Percentiles rank a stretch among this genome's conserved stretches.
Conservation (phyloP, 805 yeast genomes). For the Wickerhamiella parazyma region DNA sequence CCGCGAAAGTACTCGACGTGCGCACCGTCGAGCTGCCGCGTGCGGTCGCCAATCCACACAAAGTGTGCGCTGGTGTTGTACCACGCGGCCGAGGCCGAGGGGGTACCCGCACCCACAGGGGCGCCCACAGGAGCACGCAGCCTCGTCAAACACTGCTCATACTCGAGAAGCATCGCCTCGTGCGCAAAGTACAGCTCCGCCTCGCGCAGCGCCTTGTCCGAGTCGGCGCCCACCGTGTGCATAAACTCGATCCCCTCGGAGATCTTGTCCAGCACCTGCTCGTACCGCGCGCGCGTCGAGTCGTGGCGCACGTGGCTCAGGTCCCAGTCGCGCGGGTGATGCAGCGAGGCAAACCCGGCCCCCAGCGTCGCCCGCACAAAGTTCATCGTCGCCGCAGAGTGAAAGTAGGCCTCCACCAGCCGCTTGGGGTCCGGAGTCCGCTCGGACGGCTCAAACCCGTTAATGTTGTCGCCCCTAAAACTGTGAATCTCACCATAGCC, state of each 20-base stretch:
- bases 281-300: slow-evolving; percentile 29
- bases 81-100: slow-evolving; percentile 17
- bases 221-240: slow-evolving; percentile 30
- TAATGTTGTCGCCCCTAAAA: slow-evolving; percentile 33
- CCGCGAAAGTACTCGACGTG: slow-evolving; percentile 35
- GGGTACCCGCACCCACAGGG: background rate
- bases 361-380: slow-evolving; percentile 26
- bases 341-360: slow-evolving; percentile 31
- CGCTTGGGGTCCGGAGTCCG: slow-evolving; percentile 31
- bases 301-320: slow-evolving; percentile 29
- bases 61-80: slow-evolving; percentile 33
- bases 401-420: slow-evolving; percentile 32
- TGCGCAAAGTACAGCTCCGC: slow-evolving; percentile 31
- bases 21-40: slow-evolving; percentile 33
- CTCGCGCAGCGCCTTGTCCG: slow-evolving; percentile 20
- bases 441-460: slow-evolving; percentile 29
- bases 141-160: slow-evolving; percentile 31
- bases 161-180: slow-evolving; percentile 31
- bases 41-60: slow-evolving; percentile 34
- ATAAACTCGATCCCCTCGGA: slow-evolving; percentile 28
- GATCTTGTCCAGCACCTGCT: slow-evolving; percentile 26
- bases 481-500: slow-evolving; percentile 30
- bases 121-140: slow-evolving; percentile 16
- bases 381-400: slow-evolving; percentile 33
- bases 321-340: slow-evolving; percentile 30